These are phyloP conservation scores for Colletotrichum melonis DNA, from an alignment of 2,329 filamentous ascomycete species.

Conservation along the genomic window DNA sequence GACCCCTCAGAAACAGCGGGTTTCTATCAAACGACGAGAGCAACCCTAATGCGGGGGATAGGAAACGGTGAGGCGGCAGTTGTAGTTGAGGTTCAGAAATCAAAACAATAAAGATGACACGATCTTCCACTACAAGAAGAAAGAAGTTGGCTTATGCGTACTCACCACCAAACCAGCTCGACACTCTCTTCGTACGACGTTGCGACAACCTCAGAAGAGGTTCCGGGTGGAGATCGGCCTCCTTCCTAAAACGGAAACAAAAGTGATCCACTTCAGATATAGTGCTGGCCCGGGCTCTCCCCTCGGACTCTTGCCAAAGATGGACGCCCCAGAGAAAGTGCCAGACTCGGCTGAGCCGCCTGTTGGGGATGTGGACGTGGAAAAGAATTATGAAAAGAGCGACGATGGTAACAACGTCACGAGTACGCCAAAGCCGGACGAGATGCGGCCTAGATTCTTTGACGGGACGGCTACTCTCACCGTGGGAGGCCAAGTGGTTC, in stretches of 20 bases:
- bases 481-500: conserved; percentile 29
- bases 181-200: background rate
- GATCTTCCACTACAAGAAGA: background rate
- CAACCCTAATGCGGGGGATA: background rate
- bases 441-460: conserved; percentile 7
- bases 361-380: background rate
- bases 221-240: background rate
- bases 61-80: background rate
- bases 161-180: background rate
- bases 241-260: background rate
- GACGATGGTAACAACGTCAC: background rate
- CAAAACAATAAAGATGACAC: conserved; percentile 7
- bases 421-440: background rate
- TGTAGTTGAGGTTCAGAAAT: background rate
- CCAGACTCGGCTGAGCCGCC: background rate
- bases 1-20: background rate
- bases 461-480: conserved; percentile 24
- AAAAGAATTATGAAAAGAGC: background rate
- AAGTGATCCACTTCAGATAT: background rate
- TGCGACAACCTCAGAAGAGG: background rate
- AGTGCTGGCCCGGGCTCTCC: background rate
- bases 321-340: background rate
- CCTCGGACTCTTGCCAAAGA: background rate
- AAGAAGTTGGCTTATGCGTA: background rate
- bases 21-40: background rate